Base-by-base conservation (phyloP, 176 grass and related monocot species). In the Pontederia crassipes region DNA sequence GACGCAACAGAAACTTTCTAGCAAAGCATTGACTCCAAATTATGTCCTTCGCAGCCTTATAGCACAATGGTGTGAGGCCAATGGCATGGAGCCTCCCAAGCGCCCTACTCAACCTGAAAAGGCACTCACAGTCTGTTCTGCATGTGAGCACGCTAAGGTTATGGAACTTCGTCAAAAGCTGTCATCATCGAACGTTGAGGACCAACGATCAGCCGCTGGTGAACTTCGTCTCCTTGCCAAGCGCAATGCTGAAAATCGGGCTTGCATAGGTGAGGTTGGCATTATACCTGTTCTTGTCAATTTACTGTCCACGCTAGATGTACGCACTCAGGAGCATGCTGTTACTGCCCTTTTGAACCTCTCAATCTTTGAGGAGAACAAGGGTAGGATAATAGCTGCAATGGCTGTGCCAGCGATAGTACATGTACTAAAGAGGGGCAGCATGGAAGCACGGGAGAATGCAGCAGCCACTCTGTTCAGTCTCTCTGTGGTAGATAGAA, bases 391-490 rank as follows among this genome's bases (percentile, higher is more conserved):
- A 26, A 56, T 69, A 11, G 26, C 9, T 35, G 55, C 66, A 4
- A 29, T 51, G 10, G 66, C 66, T 56, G 66, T 69, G 10, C 52
- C 52, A 24, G 66, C 52, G 53, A 69, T 69, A 69, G 66, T 69
- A 9, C 52, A 57, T 14, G 66, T 69, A 8, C 53, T 69, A 9
- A 56, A 69, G 53, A 46, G 53, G 53, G 66, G 66, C 66, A 69
- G 66, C 17, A 69, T 69, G 66, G 66, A 69, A 27, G 66, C 66
- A 56, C 52, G 66, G 53, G 66, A 69, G n/a, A 69, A 69, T 47
- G 52, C 66, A 24, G 66, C 52, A 26, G 66, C 52, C 3, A 57
- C 66, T 17, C 66, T 69, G 16, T 69, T 69, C 29, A 69, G 66
- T 53, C 66, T 69, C n/a, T 69, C 66, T 13, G 52, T 69, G 14